A percentile compares a stretch with the other conserved stretches of the same genome.
Conservation (phyloP, 306 rosid genomes). For the Fagus crenata region DNA sequence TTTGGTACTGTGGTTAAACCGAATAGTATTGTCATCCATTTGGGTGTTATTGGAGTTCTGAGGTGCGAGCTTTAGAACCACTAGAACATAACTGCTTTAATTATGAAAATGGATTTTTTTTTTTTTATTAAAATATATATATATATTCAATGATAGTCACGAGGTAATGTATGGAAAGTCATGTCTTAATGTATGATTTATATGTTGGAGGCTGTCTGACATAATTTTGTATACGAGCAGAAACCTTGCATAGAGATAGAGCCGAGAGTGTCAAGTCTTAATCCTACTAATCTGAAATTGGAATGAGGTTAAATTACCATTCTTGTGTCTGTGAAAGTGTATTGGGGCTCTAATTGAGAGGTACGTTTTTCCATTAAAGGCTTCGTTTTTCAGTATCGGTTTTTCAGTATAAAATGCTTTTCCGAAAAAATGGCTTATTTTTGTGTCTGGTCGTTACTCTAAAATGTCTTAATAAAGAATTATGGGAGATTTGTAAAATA, state of each 20-base stretch:
- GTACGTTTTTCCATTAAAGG: not conserved
- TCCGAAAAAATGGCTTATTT: too few species aligned
- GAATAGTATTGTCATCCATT: not conserved
- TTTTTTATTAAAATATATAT: not conserved
- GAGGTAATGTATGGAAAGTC: not conserved
- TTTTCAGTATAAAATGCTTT: too few species aligned
- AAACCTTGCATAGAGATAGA: not conserved
- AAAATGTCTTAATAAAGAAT: too few species aligned
- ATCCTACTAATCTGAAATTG: not conserved
- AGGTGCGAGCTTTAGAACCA: not conserved
- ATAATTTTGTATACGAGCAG: not conserved
- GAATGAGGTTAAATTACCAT: not conserved
- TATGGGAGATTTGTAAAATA: too few species aligned
- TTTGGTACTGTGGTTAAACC: constrained; percentile 1
- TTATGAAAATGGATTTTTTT: not conserved
- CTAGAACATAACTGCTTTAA: not conserved
- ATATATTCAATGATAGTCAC: not conserved
- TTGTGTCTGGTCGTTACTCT: too few species aligned
- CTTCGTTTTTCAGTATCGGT: too few species aligned
- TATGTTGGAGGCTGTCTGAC: not conserved
- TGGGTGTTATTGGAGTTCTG: not conserved
- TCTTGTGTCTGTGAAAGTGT: not conserved
- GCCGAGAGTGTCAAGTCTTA: not conserved
- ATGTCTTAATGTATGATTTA: not conserved
- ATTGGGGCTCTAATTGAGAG: not conserved